A percentile compares a stretch with the other conserved stretches of the same genome.
These are phyloP conservation scores for Boletus huronensis DNA, from an alignment of 768 basidiomycete genomes.

Conservation along the genomic window DNA sequence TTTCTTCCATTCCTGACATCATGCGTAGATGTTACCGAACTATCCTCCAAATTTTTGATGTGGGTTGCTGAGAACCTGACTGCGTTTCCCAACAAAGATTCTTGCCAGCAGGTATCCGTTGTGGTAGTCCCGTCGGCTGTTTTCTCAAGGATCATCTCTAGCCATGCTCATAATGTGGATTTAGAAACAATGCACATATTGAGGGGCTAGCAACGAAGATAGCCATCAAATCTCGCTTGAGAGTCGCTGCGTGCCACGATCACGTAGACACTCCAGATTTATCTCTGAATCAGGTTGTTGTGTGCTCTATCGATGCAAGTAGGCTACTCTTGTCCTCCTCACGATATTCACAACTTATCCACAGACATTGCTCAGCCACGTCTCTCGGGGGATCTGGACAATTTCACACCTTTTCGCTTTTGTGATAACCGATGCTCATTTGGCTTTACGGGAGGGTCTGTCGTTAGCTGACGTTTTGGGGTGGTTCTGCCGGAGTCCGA, in stretches of 20 bases:
- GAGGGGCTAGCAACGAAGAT: conserved; percentile 18
- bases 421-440: conserved; percentile 42
- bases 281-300: conserved; percentile 33
- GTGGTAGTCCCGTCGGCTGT: conserved; percentile 20
- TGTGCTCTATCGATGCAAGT: conserved; percentile 41
- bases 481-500: conserved; percentile 41
- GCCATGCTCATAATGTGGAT: not conserved
- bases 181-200: conserved; percentile 11
- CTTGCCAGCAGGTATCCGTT: conserved; percentile 11
- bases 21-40: conserved; percentile 14
- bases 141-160: not conserved
- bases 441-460: conserved; percentile 35
- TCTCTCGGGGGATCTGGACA: conserved; percentile 36
- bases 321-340: conserved; percentile 1
- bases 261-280: conserved; percentile 15
- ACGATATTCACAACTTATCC: conserved; percentile 2
- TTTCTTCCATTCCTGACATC: conserved; percentile 1
- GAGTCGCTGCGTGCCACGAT: conserved; percentile 11
- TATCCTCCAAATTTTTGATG: conserved; percentile 18
- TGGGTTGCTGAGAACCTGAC: conserved; percentile 11
- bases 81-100: not conserved
- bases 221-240: conserved; percentile 16
- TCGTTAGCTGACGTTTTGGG: conserved; percentile 44
- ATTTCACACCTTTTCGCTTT: conserved; percentile 45
- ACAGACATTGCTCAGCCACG: conserved; percentile 41